A percentile compares a stretch with the other conserved stretches of the same genome.
These are phyloP conservation scores for Hypomontagnella submonticulosa DNA, from an alignment of 495 filamentous ascomycete species.

Conservation along the genomic window DNA sequence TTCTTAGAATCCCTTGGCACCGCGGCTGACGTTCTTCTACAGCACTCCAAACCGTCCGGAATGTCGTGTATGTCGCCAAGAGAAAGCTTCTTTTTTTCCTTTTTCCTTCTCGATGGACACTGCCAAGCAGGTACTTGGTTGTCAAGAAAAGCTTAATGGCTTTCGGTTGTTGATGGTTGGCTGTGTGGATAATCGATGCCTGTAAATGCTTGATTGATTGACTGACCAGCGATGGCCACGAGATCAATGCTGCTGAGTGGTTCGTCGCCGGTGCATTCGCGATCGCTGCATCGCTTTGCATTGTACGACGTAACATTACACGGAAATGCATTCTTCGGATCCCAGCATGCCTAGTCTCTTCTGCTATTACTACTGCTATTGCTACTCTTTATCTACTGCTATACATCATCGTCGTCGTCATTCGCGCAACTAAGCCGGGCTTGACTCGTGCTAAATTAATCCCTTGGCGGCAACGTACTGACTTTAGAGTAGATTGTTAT, in stretches of 20 bases:
- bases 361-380: background rate
- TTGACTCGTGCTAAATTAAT: constrained; percentile 7
- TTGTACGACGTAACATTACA: constrained; percentile 38
- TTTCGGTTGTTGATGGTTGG: constrained; percentile 32
- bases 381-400: constrained; percentile 8
- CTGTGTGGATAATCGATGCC: constrained; percentile 9
- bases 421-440: background rate
- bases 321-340: constrained; percentile 9
- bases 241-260: constrained; percentile 26
- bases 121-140: constrained; percentile 36
- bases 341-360: constrained; percentile 6
- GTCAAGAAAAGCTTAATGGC: constrained; percentile 36
- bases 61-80: constrained; percentile 53
- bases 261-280: constrained; percentile 36
- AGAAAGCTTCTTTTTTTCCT: constrained; percentile 46
- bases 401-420: constrained; percentile 1
- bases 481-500: constrained; percentile 53
- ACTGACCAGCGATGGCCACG: constrained; percentile 23
- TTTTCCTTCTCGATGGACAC: constrained; percentile 25
- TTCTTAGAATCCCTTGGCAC: constrained; percentile 38
- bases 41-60: constrained; percentile 52
- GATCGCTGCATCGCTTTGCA: constrained; percentile 33
- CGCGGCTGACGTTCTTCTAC: constrained; percentile 47
- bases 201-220: constrained; percentile 27
- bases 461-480: constrained; percentile 8